Base-by-base conservation (phyloP, 805 yeast species). In the Candida manassasensis region DNA sequence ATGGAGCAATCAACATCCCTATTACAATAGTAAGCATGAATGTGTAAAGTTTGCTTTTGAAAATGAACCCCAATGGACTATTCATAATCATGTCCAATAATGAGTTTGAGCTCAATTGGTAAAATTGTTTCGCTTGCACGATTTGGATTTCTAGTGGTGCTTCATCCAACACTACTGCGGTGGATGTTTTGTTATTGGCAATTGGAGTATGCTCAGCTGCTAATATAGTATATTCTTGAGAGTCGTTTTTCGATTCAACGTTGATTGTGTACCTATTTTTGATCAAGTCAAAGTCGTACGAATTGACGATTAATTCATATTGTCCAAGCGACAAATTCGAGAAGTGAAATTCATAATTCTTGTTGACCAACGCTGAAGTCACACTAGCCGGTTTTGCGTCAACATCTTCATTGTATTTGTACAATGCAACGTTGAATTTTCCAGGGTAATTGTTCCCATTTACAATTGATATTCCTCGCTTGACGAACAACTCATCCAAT, bases 31-130 rank as follows among this genome's bases (percentile, higher is more conserved):
- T 35, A 36, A 67, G 65, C 27, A 64, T 39, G 9, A 59, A 44
- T 6, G 71, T 61, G 46, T 61, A 65, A n/a, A 50, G 26, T 19
- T 40, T 50, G 46, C 57, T 67, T 32, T 48, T 52, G 46, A 67
- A 66, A 10, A 67, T 61, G 39, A 57, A 53, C 6, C 73, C 73
- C 25, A 67, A 50, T 3, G 73, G 73, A 45, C 69, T 57, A 38
- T 50, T 52, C 57, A 59, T 41, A 7, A 67, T 26, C 59, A 66
- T 50, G 27, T 55, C 63, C 2, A 39, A 27, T 14, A 67, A 30
- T 11, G 60, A 53, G 11, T 62, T 55, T 36, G 40, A 54, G 4
- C 61, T 43, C 14, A 36, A 39, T 40, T 63, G 67, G 41, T 67
- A 67, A 43, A 56, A 67, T 38, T 57, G 53, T 34, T 62, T 59